Base-by-base conservation (phyloP, 257 asterid species). In the Forsythia suspensa region DNA sequence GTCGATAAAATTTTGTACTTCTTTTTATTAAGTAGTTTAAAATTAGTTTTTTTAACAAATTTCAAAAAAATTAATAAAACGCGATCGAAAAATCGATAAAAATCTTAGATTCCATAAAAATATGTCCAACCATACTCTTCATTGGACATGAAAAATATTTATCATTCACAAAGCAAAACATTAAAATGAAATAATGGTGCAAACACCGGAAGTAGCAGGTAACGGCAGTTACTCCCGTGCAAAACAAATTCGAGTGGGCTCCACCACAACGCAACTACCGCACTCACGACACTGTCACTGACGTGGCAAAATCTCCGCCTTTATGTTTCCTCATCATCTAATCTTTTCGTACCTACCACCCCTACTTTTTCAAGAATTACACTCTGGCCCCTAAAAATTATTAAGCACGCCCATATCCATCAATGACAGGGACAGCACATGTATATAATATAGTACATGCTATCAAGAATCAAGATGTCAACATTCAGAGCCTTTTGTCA, bases 221-320 rank as follows among this genome's bases (percentile, higher is more conserved):
- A 83, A 71, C 44, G 67, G 77, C 76, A 52, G 82, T 85, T 81
- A 69, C 48, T 4, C 76, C 82, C 77, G 79, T 82, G 73, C 80
- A 43, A 81, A 82, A 67, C 55, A 41, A 73, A 46, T 44, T 44
- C 43, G 71, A 4, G 61, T 43, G 89, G 89, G 81, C 82, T 89
- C 94, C 92, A 79, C 96, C 94, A 86, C 90, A 69, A 80, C 82
- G 86, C 84, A 90, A 85, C 92, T 79, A 90, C 90, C 72, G 75
- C 72, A 20, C 46, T 74, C 44, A 65, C 71, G 71, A 72, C 72
- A 48, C 67, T 44, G 68, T 57, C 46, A n/a, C 67, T 77, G 79
- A 90, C 85, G 90, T 83, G 95, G 82, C 85, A 16, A 12, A n/a
- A 82, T 80, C 76, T 48, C 0, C 59, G 38, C 88, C 86, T 66